phyloP scores from a whole-genome alignment of 1,284 basidiomycete species.

The Ceratobasidium sp. region DNA sequence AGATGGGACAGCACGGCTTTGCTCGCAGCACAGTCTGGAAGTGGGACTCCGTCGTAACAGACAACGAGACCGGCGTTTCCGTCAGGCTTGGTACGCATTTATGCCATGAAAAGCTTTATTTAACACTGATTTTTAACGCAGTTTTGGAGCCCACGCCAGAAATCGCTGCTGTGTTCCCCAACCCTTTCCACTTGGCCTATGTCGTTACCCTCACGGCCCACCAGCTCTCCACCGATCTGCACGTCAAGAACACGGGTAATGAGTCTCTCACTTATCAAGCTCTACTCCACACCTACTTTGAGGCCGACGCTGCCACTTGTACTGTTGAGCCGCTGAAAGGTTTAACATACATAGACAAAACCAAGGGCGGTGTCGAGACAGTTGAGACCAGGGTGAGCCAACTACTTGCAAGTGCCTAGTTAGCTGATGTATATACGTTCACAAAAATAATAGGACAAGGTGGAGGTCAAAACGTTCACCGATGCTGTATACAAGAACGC shows the following conservation, averaged over 20 bases:
- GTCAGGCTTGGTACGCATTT: slow-evolving; percentile 73
- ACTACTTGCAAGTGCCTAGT: neutral
- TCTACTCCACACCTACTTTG: slow-evolving; percentile 87
- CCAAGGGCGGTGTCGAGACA: slow-evolving; percentile 63
- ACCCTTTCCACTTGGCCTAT: slow-evolving; percentile 77
- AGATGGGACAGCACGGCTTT: slow-evolving; percentile 86
- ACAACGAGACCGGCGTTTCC: slow-evolving; percentile 78
- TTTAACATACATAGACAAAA: slow-evolving; percentile 80
- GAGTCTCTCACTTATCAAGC: slow-evolving; percentile 84
- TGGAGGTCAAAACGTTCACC: slow-evolving; percentile 75
- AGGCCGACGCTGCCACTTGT: slow-evolving; percentile 66
- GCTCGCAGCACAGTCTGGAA: slow-evolving; percentile 81
- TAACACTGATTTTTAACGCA: slow-evolving; percentile 55
- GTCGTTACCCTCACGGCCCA: slow-evolving; percentile 82
- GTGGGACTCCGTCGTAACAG: slow-evolving; percentile 73
- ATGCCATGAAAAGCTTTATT: slow-evolving; percentile 1
- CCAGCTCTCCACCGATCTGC: slow-evolving; percentile 81
- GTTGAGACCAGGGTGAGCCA: slow-evolving; percentile 60
- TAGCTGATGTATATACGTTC: neutral
- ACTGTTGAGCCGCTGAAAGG: slow-evolving; percentile 72
- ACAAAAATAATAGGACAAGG: slow-evolving; percentile 55
- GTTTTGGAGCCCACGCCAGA: slow-evolving; percentile 72
- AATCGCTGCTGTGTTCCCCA: slow-evolving; percentile 71
- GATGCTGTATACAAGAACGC: slow-evolving; percentile 82
- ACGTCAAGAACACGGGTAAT: slow-evolving; percentile 77